phyloP scores from a whole-genome alignment of 306 rosid genomes.

The Vigna radiata region DNA sequence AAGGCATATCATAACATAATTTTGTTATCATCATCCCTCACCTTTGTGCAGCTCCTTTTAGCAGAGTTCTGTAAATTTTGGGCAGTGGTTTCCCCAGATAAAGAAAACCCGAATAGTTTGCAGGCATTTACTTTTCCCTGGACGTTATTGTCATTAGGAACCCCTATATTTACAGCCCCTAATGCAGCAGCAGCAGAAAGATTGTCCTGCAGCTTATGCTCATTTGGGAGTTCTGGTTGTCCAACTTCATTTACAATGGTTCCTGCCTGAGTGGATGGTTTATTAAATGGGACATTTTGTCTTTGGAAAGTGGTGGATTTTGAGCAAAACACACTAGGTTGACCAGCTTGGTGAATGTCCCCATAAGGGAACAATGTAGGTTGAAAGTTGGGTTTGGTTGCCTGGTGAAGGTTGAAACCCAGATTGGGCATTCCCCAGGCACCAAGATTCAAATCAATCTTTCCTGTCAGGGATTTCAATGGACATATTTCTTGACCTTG shows the following conservation, averaged over 20 bases:
- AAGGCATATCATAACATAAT: slow-evolving; percentile 52
- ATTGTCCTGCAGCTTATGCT: slow-evolving; percentile 58
- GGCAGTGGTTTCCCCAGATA: slow-evolving; percentile 68
- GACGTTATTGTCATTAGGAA: slow-evolving; percentile 58
- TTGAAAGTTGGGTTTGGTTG: slow-evolving; percentile 63
- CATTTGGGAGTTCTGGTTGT: slow-evolving; percentile 55
- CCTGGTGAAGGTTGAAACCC: slow-evolving; percentile 62
- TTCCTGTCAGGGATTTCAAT: slow-evolving; percentile 72
- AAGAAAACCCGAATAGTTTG: slow-evolving; percentile 88
- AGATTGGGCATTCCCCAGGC: slow-evolving; percentile 74
- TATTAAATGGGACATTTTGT: slow-evolving; percentile 53
- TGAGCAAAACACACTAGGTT: slow-evolving; percentile 56
- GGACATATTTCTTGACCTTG: slow-evolving; percentile 99
- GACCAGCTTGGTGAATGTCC: slow-evolving; percentile 62
- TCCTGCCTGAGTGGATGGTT: slow-evolving; percentile 56
- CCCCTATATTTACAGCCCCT: slow-evolving; percentile 50
- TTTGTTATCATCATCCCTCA: slow-evolving; percentile 62
- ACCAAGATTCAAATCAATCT: slow-evolving; percentile 64
- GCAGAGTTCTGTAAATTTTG: slow-evolving; percentile 60
- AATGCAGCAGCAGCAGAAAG: slow-evolving; percentile 57
- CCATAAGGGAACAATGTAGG: slow-evolving; percentile 67
- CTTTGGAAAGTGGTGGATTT: slow-evolving; percentile 54
- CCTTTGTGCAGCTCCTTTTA: slow-evolving; percentile 98
- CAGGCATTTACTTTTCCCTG: slow-evolving; percentile 61
- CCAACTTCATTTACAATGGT: slow-evolving; percentile 59